Percentiles rank a stretch among this genome's conserved stretches.
Evolutionary conservation across 2,329 filamentous ascomycete genomes (phyloP).

Genomic region (Plenodomus tracheiphilus): DNA sequence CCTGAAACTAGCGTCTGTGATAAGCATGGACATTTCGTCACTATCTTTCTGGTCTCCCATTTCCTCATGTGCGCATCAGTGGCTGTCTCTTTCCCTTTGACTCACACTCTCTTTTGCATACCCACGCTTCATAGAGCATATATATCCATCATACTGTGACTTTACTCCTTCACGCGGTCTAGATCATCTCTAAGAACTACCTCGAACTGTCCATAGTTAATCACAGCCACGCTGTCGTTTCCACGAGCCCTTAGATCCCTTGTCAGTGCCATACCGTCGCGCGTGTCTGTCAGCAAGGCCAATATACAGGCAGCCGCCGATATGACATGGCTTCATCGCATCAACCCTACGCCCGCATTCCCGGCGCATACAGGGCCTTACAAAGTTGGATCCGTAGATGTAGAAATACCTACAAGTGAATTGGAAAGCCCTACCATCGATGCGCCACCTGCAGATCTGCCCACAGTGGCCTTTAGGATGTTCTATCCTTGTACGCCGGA

Average conservation of each 20-base stretch:
- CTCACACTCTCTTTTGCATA: not conserved
- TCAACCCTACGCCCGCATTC: conserved; percentile 73
- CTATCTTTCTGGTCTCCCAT: conserved; percentile 11
- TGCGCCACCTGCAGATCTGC: conserved; percentile 56
- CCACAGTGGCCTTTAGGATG: conserved; percentile 77
- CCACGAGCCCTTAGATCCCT: conserved; percentile 26
- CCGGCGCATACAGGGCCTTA: conserved; percentile 76
- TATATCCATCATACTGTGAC: not conserved
- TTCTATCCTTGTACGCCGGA: conserved; percentile 67
- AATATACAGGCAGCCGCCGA: conserved; percentile 11
- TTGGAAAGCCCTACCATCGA: conserved; percentile 55
- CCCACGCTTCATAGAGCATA: not conserved
- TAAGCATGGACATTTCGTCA: conserved; percentile 28
- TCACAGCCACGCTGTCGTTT: conserved; percentile 32
- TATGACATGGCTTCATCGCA: conserved; percentile 49
- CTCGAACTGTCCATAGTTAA: not conserved
- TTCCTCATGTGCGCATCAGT: conserved; percentile 4
- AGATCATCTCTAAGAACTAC: not conserved
- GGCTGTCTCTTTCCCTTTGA: not conserved
- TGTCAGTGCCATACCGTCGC: conserved; percentile 17
- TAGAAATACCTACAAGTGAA: conserved; percentile 71
- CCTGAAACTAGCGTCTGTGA: conserved; percentile 32
- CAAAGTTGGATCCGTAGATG: conserved; percentile 76
- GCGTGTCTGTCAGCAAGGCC: conserved; percentile 10
- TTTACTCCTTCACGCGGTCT: not conserved